phyloP scores from a whole-genome alignment of 352 stramenopile genomes.

The Phytopythium aichiense region DNA sequence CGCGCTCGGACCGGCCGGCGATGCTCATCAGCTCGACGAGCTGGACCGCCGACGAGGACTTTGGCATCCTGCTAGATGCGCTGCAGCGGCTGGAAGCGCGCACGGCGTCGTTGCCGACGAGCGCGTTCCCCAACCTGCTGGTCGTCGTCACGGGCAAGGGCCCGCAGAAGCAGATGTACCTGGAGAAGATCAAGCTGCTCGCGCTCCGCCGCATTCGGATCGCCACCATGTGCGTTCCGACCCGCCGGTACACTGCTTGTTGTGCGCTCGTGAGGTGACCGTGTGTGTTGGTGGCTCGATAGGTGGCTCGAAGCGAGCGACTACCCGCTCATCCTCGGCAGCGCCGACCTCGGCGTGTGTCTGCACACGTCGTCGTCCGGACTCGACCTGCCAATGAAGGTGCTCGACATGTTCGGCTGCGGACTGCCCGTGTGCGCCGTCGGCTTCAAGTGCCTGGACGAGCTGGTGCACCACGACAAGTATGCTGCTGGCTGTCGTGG shows the following conservation, averaged over 20 bases:
- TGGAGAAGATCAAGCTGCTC: slow-evolving; percentile 71
- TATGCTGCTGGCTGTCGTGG: slow-evolving; percentile 48
- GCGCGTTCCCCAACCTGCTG: slow-evolving; percentile 79
- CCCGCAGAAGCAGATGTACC: slow-evolving; percentile 90
- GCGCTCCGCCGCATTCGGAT: slow-evolving; percentile 79
- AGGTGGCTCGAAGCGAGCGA: slow-evolving; percentile 96
- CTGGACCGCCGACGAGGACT: slow-evolving; percentile 99
- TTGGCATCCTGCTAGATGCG: slow-evolving; percentile 95
- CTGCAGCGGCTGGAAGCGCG: slow-evolving; percentile 72
- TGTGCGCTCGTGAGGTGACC: background rate
- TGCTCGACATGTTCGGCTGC: slow-evolving; percentile 99
- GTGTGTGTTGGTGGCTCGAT: background rate
- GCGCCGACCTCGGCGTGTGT: slow-evolving; percentile 95
- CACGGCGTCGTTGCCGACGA: slow-evolving; percentile 29
- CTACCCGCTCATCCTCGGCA: slow-evolving; percentile 95
- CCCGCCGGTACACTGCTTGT: background rate
- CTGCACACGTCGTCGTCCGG: slow-evolving; percentile 99
- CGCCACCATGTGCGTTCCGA: slow-evolving; percentile 64
- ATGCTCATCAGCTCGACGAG: slow-evolving; percentile 94
- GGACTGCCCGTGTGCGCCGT: slow-evolving; percentile 96
- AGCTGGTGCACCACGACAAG: slow-evolving; percentile 94
- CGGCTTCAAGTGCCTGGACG: slow-evolving; percentile 93
- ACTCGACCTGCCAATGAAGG: slow-evolving; percentile 99
- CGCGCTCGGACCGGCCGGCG: slow-evolving; percentile 50
- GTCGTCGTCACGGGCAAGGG: slow-evolving; percentile 98